phyloP scores from a whole-genome alignment of 2,329 filamentous ascomycete genomes.

The Pyricularia sp. region DNA sequence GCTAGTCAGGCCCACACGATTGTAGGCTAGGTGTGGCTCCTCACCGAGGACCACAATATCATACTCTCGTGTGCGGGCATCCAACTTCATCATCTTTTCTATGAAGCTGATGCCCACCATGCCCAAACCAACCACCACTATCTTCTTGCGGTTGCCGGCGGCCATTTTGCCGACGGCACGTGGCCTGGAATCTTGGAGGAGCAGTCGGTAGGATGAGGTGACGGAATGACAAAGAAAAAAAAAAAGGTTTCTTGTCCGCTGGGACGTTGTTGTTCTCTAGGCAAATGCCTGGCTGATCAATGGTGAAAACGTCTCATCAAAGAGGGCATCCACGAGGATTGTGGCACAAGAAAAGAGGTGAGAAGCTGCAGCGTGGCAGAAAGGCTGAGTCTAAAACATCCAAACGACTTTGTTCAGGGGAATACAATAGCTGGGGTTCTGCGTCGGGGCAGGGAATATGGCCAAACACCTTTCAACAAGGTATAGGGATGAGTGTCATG shows the following conservation, averaged over 20 bases:
- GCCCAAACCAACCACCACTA: conserved; percentile 76
- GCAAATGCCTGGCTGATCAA: neutral
- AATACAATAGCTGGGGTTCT: neutral
- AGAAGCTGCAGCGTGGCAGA: neutral
- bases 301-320: neutral
- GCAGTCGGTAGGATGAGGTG: neutral
- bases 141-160: conserved; percentile 38
- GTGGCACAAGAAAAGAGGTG: neutral
- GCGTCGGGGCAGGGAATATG: neutral
- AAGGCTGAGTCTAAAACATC: neutral
- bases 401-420: neutral
- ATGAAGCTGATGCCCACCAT: conserved; percentile 90
- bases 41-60: conserved; percentile 78
- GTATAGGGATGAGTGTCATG: neutral
- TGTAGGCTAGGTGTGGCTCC: conserved; percentile 79
- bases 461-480: neutral
- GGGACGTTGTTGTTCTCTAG: neutral
- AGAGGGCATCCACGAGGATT: neutral
- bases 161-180: conserved; percentile 20
- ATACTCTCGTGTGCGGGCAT: conserved; percentile 62
- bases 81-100: conserved; percentile 79
- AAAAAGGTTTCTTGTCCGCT: neutral
- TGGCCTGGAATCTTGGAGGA: neutral
- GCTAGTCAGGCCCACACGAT: conserved; percentile 75
- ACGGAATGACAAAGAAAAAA: neutral